Evolutionary conservation across 129 eudicot genomes (phyloP).

Genomic region (Flaveria sonorensis): DNA sequence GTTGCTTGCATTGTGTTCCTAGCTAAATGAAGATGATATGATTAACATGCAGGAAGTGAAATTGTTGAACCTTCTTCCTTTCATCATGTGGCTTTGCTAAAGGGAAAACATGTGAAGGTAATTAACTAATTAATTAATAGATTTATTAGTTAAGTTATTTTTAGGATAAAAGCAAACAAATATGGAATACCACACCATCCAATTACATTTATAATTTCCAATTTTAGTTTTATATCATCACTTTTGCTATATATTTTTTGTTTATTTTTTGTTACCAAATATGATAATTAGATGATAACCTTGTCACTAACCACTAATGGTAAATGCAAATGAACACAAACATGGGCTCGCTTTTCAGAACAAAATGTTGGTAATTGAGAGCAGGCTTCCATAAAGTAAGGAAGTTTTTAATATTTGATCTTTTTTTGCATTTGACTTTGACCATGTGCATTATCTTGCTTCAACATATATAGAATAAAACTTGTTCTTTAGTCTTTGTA

Average conservation of each 20-base stretch:
- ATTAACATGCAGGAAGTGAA: slow-evolving; percentile 39
- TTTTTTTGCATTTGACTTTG: slow-evolving; percentile 2
- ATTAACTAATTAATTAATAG: slow-evolving; percentile 16
- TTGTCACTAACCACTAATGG: background rate
- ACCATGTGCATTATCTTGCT: background rate
- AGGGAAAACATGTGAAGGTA: slow-evolving; percentile 31
- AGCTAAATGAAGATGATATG: background rate
- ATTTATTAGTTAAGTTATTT: background rate
- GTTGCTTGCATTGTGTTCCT: background rate
- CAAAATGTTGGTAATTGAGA: background rate
- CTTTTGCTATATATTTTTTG: background rate
- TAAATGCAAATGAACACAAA: slow-evolving; percentile 11
- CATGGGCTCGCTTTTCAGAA: slow-evolving; percentile 2
- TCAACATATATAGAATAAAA: background rate
- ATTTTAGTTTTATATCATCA: background rate
- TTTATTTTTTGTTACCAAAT: background rate
- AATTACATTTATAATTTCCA: background rate
- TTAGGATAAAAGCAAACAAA: background rate
- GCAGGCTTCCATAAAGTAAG: slow-evolving; percentile 13
- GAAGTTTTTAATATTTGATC: background rate
- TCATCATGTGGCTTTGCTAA: slow-evolving; percentile 39
- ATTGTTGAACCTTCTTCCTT: slow-evolving; percentile 38
- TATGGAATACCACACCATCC: background rate
- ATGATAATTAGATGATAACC: background rate
- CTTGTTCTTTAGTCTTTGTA: background rate